A percentile compares a stretch with the other conserved stretches of the same genome.
These are phyloP conservation scores for Urochloa ruziziensis DNA, from an alignment of 176 grass and related monocot genomes.

Conservation along the genomic window DNA sequence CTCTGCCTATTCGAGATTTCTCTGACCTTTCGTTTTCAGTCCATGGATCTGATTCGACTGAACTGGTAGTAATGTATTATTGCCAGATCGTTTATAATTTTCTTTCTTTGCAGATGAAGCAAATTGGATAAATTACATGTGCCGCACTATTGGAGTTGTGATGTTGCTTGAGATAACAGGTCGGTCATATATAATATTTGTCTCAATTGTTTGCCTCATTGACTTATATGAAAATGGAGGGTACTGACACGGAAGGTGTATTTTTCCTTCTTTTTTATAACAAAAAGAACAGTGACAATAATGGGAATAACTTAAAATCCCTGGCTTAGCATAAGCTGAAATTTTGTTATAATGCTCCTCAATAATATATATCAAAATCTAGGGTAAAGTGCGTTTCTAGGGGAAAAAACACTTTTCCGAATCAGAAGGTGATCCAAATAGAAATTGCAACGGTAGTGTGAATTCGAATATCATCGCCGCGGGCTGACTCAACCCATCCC, in stretches of 20 bases:
- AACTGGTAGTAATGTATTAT: background rate
- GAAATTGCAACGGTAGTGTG: background rate
- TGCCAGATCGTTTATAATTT: background rate
- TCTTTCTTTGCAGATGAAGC: background rate
- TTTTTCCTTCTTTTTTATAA: background rate
- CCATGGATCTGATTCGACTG: background rate
- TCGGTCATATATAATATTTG: background rate
- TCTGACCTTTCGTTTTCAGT: slow-evolving; percentile 16
- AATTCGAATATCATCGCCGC: background rate
- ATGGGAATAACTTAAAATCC: background rate
- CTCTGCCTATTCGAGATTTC: slow-evolving; percentile 25
- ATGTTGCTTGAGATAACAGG: background rate
- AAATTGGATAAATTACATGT: background rate
- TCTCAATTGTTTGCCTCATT: background rate
- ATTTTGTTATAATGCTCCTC: background rate
- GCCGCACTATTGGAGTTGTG: background rate
- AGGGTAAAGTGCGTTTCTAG: background rate
- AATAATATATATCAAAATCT: background rate
- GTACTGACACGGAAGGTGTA: background rate
- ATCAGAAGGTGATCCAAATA: background rate
- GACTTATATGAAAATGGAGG: background rate
- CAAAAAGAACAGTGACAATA: background rate
- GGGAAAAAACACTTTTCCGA: background rate
- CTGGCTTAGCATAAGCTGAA: background rate
- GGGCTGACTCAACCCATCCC: background rate